A percentile compares a stretch with the other conserved stretches of the same genome.
These are phyloP conservation scores for Fusarium keratoplasticum DNA, from an alignment of 2,329 filamentous ascomycete species.

Conservation along the genomic window DNA sequence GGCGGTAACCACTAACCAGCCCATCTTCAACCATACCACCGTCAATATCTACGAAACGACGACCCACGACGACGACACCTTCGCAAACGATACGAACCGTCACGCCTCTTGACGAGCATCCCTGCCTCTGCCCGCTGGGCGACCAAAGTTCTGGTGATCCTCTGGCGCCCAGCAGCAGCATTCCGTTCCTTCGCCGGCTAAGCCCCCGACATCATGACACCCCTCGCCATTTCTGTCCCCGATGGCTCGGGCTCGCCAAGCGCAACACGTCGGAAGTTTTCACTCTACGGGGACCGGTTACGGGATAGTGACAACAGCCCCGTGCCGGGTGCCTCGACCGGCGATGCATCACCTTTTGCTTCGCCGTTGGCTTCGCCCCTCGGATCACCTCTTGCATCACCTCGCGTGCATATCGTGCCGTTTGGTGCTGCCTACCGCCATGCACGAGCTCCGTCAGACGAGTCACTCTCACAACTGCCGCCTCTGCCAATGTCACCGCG, in stretches of 20 bases:
- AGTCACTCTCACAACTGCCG: constrained; percentile 47
- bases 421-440: constrained; percentile 39
- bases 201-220: constrained; percentile 32
- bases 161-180: constrained; percentile 40
- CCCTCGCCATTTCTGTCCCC: constrained; percentile 38
- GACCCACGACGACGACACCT: constrained; percentile 32
- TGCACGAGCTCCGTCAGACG: constrained; percentile 34
- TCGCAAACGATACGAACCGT: constrained; percentile 16
- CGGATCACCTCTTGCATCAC: constrained; percentile 37
- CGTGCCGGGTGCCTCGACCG: constrained; percentile 29
- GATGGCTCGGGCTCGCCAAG: constrained; percentile 34
- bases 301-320: constrained; percentile 36
- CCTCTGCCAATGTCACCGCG: constrained; percentile 53
- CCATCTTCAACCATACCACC: constrained; percentile 23
- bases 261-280: constrained; percentile 35
- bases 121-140: constrained; percentile 33
- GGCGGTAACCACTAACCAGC: constrained; percentile 32
- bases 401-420: constrained; percentile 38
- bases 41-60: constrained; percentile 33
- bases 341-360: constrained; percentile 40
- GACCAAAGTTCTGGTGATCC: constrained; percentile 37
- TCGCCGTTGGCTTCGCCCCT: constrained; percentile 37
- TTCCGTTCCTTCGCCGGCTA: constrained; percentile 14
- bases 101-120: constrained; percentile 13
- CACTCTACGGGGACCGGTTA: constrained; percentile 32